Evolutionary conservation across 768 basidiomycete genomes (phyloP), one percentile per base, ranked within the genome.

Genomic region (Pleurotus pulmonarius): DNA sequence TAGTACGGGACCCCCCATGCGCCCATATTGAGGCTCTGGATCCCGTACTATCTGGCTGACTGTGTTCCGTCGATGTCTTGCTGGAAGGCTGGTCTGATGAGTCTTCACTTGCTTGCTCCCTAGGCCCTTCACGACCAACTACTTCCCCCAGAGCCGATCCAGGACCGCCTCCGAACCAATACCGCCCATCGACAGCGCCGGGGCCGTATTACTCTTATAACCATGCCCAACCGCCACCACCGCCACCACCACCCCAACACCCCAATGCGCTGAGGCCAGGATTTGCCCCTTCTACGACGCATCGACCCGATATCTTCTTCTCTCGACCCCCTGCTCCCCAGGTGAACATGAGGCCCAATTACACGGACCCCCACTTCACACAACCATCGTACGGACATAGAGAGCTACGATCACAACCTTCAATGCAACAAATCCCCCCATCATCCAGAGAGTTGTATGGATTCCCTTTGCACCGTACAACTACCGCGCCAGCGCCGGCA

Each of bases 301-400:
- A 72, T 56, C 66, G 65, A 24, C 58, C 70, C 20, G 69, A 73
- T 58, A 43, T 68, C 40, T 68, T 67, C 58, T 71, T 70, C 55
- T 63, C 63, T n/a, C 61, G 61, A 43, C 51, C 60, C 38, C 25
- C 56, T 34, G 48, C 59, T 43, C 55, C 54, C 5, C 41, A 45
- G 54, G 38, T 8, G n/a, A 24, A 29, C 12, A 34, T 39, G 24
- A 41, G 54, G 2, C 54, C 54, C 13, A 45, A 26, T 29, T 55
- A 45, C 46, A 11, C 41, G 7, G 43, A 25, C 11, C 25, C 37
- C 40, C 45, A 45, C 15, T 34, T 45, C 15, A 7, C 22, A 22
- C 39, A 46, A 12, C 43, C n/a, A 38, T 16, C 54, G 24, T 20
- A 15, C 24, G 26, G 46, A 18, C 13, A 22, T 58, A 56, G 18